Evolutionary conservation across 495 filamentous ascomycete genomes (phyloP), one percentile per base, ranked within the genome.

Genomic region (Umbilicaria muhlenbergii): DNA sequence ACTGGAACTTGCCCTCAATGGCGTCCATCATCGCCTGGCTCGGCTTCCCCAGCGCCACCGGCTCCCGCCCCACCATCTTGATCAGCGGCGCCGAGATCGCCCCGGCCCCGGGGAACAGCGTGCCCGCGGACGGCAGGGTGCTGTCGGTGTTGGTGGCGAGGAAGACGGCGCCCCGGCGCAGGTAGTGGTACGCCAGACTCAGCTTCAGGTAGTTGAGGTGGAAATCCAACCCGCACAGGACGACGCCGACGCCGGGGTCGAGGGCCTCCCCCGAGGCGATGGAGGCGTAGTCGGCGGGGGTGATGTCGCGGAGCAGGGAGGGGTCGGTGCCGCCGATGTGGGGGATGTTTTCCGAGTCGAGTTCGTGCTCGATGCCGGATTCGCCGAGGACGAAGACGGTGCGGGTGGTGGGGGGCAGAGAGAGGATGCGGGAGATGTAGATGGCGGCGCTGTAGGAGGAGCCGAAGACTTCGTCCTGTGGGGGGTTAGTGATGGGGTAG

Each of bases 21-120:
- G 92, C 84, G 63, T 95, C 88, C 91, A 98, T 94, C 91, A 98
- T 96, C 11, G 87, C 88, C 66, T 94, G 84, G 50, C 84, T 93
- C 4, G 91, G 92, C 62, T 99, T 99, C 10, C 91, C 91, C 36
- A 95, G 61, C 5, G 83, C 75, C 32, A 84, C 55, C 1, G 89
- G 86, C 52, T 80, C 65, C 62, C 73, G 54, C 19, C 34, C 38
- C 43, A 74, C 66, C 77, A 89, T 88, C 58, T 81, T 80, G 36
- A 78, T 68, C 41, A 99, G 60, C 5, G 88, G 84, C 37, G 83
- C 77, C 39, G 79, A 78, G 49, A 87, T 80, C 8, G 81, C 74
- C 0, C 92, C 91, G 3, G 92, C 92, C 7, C 91, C 91, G 5
- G 87, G 89, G 64, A 96, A 96, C 44, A 99, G 72, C 11, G 75